Conservation (phyloP, 371 early-diverging fungal species). For the Mucor saturninus region DNA sequence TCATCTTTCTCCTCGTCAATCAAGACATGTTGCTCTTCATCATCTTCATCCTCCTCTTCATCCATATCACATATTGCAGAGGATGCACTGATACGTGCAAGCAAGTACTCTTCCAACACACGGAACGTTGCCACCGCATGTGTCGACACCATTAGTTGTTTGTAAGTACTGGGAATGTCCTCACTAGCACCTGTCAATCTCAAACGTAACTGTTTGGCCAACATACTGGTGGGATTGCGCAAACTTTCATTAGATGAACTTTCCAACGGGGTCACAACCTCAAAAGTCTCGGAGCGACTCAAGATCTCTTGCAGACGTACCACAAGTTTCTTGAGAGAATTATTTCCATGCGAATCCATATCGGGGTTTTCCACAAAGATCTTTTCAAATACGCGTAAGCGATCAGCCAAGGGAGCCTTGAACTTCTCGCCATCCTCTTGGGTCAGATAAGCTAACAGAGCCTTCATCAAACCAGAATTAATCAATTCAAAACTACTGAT, state of each 20-base stretch:
- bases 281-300: slow-evolving; percentile 74
- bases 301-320: slow-evolving; percentile 78
- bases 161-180: slow-evolving; percentile 60
- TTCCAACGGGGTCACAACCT: slow-evolving; percentile 59
- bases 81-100: slow-evolving; percentile 20
- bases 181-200: slow-evolving; percentile 60
- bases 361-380: slow-evolving; percentile 60
- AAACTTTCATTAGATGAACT: slow-evolving; percentile 38
- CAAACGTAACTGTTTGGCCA: slow-evolving; percentile 77
- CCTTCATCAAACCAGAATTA: slow-evolving; percentile 75
- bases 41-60: slow-evolving; percentile 32
- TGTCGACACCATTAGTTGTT: slow-evolving; percentile 72
- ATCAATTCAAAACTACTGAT: slow-evolving; percentile 85
- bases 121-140: slow-evolving; percentile 87
- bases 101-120: slow-evolving; percentile 67
- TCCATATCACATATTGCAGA: slow-evolving; percentile 1
- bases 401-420: slow-evolving; percentile 21
- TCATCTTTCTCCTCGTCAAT: slow-evolving; percentile 33
- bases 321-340: slow-evolving; percentile 56
- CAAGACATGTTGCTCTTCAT: slow-evolving; percentile 26
- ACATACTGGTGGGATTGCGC: slow-evolving; percentile 71
- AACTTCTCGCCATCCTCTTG: slow-evolving; percentile 25
- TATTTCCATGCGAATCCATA: slow-evolving; percentile 31
- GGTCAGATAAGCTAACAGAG: slow-evolving; percentile 59
- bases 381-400: slow-evolving; percentile 44